Conservation (phyloP, 257 asterid genomes). For the Solanum piurae region DNA sequence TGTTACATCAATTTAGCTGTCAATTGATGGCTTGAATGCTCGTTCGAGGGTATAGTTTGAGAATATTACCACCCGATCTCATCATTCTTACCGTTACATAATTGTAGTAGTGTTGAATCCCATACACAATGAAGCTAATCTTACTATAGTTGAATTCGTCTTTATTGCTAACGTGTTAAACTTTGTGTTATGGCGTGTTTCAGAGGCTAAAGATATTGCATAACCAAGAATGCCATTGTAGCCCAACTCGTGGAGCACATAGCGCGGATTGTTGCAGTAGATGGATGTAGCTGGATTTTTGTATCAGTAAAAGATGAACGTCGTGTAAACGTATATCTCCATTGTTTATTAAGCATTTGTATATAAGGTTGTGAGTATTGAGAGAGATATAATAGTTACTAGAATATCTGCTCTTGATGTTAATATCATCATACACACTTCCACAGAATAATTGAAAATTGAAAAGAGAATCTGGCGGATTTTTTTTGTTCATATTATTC, state of each 20-base stretch:
- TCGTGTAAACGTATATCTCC: neutral
- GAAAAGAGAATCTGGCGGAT: neutral
- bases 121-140: neutral
- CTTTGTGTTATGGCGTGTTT: neutral
- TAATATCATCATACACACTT: neutral
- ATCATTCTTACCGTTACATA: neutral
- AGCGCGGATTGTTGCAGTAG: neutral
- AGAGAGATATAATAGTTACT: neutral
- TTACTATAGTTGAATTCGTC: neutral
- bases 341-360: neutral
- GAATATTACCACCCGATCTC: neutral
- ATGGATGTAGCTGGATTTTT: neutral
- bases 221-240: slow-evolving; percentile 5
- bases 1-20: neutral
- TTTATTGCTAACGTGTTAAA: neutral
- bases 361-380: neutral
- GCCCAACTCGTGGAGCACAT: neutral
- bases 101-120: neutral
- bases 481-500: neutral
- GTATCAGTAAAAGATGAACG: neutral
- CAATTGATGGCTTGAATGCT: neutral
- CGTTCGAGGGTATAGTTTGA: neutral
- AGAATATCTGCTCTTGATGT: neutral
- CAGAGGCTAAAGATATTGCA: slow-evolving; percentile 18
- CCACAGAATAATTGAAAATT: neutral